Base-by-base conservation (phyloP, 2,329 filamentous ascomycete species). In the Curvularia sp. region DNA sequence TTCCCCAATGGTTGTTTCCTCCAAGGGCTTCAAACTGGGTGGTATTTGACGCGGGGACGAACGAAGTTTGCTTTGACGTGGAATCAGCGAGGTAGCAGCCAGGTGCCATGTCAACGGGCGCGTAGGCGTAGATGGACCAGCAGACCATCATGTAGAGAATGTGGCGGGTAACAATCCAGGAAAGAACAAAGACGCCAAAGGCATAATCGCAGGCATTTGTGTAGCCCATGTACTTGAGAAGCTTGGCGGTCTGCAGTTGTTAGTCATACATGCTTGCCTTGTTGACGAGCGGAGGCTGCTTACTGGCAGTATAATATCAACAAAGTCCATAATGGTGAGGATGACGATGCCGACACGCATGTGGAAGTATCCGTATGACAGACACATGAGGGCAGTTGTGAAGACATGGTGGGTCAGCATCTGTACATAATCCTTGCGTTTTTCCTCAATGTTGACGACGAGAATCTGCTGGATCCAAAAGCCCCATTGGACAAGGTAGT, bases 341-440 rank as follows among this genome's bases (percentile, higher is more conserved):
- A 98, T 92, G 48, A 96, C 85, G 72, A 93, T 95, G 54, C 92
- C 94, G 28, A 97, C 91, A 47, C 91, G 89, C 56, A 90, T 96
- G 73, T 92, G 88, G 73, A 94, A 89, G 76, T 96, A 97, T 65
- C 88, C 86, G 76, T 98, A 98, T 64, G 90, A 94, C 31, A 88
- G 85, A 57, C 88, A 88, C 64, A 99, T 88, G 44, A 99, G 86
- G 5, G 83, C 82, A 71, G 89, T 91, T 20, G 95, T 99, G 75
- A 98, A 88, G 74, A 97, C 86, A 80, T 99, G 95, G 77, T 98
- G 95, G 18, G 88, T 89, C 67, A 98, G 88, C 95, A 98, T 98
- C 78, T 98, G 94, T 81, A 88, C 90, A 78, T 97, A 90, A 71
- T 99, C 95, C 80, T 98, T 98, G 71, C 95, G 87, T 65, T 90